Conservation (phyloP, 1,284 basidiomycete species). For the Rhodotorula sp. region DNA sequence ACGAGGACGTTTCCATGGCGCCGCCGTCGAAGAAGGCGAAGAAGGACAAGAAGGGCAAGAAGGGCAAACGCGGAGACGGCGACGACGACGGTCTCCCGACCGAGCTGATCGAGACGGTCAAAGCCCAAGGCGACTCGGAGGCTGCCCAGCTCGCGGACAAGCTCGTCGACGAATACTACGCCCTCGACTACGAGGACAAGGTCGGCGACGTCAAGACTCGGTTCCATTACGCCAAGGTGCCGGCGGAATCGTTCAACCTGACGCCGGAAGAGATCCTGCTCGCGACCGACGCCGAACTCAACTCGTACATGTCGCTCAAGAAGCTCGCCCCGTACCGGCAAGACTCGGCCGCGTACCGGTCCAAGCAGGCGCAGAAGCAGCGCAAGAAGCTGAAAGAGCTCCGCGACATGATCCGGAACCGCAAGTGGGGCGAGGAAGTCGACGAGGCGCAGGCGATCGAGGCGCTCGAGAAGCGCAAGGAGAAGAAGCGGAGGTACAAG, state of each 20-base stretch:
- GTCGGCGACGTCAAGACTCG: slow-evolving; percentile 86
- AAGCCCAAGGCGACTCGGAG: slow-evolving; percentile 47
- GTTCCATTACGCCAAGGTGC: slow-evolving; percentile 82
- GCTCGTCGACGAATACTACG: slow-evolving; percentile 87
- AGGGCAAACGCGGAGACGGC: slow-evolving; percentile 50
- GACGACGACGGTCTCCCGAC: slow-evolving; percentile 40
- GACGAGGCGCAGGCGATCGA: slow-evolving; percentile 40
- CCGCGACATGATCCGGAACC: slow-evolving; percentile 58
- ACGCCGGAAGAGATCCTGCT: slow-evolving; percentile 83
- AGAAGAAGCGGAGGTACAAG: slow-evolving; percentile 25
- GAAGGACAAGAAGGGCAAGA: slow-evolving; percentile 81
- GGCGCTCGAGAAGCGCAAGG: slow-evolving; percentile 35
- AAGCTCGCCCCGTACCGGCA: slow-evolving; percentile 85
- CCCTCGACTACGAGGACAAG: slow-evolving; percentile 92
- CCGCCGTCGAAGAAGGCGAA: slow-evolving; percentile 48
- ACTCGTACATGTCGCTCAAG: slow-evolving; percentile 83
- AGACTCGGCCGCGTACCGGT: slow-evolving; percentile 34
- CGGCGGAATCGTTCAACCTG: slow-evolving; percentile 68
- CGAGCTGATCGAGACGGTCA: slow-evolving; percentile 31
- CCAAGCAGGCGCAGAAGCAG: slow-evolving; percentile 50
- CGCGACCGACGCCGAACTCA: slow-evolving; percentile 89
- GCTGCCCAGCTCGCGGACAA: slow-evolving; percentile 60
- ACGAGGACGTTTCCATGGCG: slow-evolving; percentile 7
- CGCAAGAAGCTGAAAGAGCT: slow-evolving; percentile 70
- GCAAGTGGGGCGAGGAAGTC: slow-evolving; percentile 54